phyloP scores from a whole-genome alignment of 2,329 filamentous ascomycete genomes.

The Fusarium annulatum region DNA sequence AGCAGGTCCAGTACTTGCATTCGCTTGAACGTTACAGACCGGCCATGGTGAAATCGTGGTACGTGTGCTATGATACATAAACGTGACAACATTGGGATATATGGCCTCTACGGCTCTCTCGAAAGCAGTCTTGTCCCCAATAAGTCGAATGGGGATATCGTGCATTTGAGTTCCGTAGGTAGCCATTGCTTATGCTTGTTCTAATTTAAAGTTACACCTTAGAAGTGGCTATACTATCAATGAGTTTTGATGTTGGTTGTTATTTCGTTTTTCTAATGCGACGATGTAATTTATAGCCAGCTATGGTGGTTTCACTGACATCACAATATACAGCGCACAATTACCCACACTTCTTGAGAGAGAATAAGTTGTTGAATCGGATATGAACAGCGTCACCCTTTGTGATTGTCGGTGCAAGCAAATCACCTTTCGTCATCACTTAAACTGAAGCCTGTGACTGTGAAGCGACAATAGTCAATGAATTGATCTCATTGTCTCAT shows the following conservation, averaged over 20 bases:
- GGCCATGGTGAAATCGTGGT: not conserved
- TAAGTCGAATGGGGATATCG: not conserved
- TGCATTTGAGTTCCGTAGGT: not conserved
- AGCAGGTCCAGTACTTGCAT: not conserved
- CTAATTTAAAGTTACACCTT: too few relatives aligned
- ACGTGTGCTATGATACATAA: not conserved
- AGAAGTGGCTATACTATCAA: accelerated
- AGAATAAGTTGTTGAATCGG: too few relatives aligned
- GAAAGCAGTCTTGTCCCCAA: not conserved
- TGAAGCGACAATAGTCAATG: accelerated
- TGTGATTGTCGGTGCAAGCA: not conserved
- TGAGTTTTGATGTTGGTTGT: not conserved
- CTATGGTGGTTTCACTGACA: too few relatives aligned
- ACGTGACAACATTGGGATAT: not conserved
- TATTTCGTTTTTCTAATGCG: accelerated
- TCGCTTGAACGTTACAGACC: not conserved
- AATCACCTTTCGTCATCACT: not conserved
- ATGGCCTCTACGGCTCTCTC: not conserved
- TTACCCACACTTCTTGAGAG: too few relatives aligned
- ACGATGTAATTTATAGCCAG: not conserved
- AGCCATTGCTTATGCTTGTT: not conserved
- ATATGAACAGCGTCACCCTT: too few relatives aligned
- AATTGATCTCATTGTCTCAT: not conserved
- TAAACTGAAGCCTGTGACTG: accelerated
- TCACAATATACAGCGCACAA: too few relatives aligned